These are phyloP conservation scores for Coemansia sp. DNA, from an alignment of 192 early-diverging fungal species.

Conservation along the genomic window DNA sequence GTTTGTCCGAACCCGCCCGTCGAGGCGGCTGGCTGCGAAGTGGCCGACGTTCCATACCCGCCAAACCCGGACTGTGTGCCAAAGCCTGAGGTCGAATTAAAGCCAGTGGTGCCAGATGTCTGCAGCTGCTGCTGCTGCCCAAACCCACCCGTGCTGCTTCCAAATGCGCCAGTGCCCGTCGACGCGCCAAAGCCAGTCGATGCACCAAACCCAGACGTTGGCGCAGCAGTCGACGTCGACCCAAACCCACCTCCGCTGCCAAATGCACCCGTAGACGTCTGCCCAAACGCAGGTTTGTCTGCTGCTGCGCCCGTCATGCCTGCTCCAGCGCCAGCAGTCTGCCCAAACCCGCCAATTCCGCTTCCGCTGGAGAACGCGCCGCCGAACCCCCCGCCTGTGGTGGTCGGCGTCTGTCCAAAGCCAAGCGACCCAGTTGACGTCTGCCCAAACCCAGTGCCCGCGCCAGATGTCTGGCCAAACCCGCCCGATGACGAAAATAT, in stretches of 20 bases:
- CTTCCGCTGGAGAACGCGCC: slow-evolving; percentile 8
- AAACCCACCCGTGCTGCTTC: slow-evolving; percentile 34
- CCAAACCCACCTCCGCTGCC: slow-evolving; percentile 12
- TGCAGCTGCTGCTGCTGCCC: slow-evolving; percentile 21
- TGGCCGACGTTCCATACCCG: slow-evolving; percentile 9
- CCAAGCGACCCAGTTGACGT: slow-evolving; percentile 4
- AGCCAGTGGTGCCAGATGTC: slow-evolving; percentile 15
- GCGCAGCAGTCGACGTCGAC: background rate
- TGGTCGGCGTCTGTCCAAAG: slow-evolving; percentile 4
- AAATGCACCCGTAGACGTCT: slow-evolving; percentile 15
- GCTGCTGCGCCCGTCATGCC: slow-evolving; percentile 25
- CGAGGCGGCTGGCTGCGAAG: slow-evolving; percentile 19
- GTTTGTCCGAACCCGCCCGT: slow-evolving; percentile 19
- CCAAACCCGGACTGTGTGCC: slow-evolving; percentile 32
- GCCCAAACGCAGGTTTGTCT: slow-evolving; percentile 18
- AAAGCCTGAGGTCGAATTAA: slow-evolving; percentile 35
- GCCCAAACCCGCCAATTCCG: slow-evolving; percentile 13
- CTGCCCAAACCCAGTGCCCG: slow-evolving; percentile 19
- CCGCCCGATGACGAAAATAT: slow-evolving; percentile 10
- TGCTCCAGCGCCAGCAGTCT: slow-evolving; percentile 7
- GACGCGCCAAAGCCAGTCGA: slow-evolving; percentile 30
- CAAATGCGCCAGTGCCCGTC: slow-evolving; percentile 27
- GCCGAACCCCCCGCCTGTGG: slow-evolving; percentile 6
- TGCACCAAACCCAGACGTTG: slow-evolving; percentile 14
- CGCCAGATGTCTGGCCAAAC: slow-evolving; percentile 19